Percentiles rank a stretch among this genome's conserved stretches.
phyloP scores from a whole-genome alignment of 2,329 filamentous ascomycete species.

The Aureobasidium zeae region DNA sequence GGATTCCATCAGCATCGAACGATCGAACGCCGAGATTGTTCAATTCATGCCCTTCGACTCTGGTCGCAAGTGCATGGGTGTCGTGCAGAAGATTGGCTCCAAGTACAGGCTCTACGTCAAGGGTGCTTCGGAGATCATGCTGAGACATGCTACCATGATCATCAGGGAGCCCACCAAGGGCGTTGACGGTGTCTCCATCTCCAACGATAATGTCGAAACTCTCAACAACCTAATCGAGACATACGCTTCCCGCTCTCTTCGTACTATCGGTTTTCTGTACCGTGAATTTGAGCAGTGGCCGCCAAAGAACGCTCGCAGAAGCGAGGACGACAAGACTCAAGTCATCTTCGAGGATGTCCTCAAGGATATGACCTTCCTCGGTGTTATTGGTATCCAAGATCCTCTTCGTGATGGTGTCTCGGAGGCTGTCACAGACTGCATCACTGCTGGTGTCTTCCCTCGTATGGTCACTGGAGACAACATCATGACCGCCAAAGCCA shows the following conservation, averaged over 20 bases:
- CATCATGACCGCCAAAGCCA: conserved; percentile 61
- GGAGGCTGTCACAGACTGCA: conserved; percentile 57
- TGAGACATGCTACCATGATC: conserved; percentile 41
- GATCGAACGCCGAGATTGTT: conserved; percentile 51
- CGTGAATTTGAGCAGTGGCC: conserved; percentile 70
- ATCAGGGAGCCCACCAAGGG: conserved; percentile 53
- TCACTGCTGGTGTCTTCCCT: conserved; percentile 59
- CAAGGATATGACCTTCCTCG: conserved; percentile 62
- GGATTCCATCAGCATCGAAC: conserved; percentile 50
- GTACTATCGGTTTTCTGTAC: conserved; percentile 77
- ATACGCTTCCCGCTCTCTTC: conserved; percentile 70
- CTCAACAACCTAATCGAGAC: conserved; percentile 61
- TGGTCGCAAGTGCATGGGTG: conserved; percentile 59
- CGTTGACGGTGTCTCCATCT: conserved; percentile 44
- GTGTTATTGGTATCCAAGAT: conserved; percentile 66
- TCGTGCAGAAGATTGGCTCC: conserved; percentile 48
- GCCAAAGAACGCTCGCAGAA: conserved; percentile 50
- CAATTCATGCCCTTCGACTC: conserved; percentile 55
- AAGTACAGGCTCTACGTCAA: conserved; percentile 50
- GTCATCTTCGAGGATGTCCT: conserved; percentile 61
- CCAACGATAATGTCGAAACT: conserved; percentile 46
- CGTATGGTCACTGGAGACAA: conserved; percentile 71
- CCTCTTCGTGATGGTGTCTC: conserved; percentile 60
- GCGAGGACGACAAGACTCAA: conserved; percentile 53
- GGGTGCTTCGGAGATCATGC: conserved; percentile 44